Percentiles rank a stretch among this genome's conserved stretches.
These are phyloP conservation scores for Aureobasidium leucospermi DNA, from an alignment of 2,329 filamentous ascomycete species.

Conservation along the genomic window DNA sequence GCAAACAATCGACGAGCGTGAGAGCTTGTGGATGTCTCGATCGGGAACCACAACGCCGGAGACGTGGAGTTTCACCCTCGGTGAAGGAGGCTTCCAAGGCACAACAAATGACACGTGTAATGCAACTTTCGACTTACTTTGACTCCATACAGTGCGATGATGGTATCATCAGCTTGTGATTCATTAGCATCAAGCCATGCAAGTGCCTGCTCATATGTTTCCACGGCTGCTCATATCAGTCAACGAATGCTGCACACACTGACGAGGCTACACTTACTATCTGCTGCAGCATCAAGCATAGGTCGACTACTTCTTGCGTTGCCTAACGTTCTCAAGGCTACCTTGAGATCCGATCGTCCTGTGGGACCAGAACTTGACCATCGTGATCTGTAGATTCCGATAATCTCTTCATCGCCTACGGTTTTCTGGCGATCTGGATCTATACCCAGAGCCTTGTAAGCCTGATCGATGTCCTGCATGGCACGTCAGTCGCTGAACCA, in stretches of 20 bases:
- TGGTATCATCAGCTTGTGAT: slow-evolving; percentile 46
- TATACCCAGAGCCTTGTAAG: slow-evolving; percentile 55
- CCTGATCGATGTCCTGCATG: slow-evolving; percentile 43
- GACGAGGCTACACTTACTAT: slow-evolving; percentile 32
- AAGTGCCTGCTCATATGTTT: slow-evolving; percentile 58
- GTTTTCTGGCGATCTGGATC: slow-evolving; percentile 33
- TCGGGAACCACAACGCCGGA: not conserved
- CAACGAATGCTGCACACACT: not conserved
- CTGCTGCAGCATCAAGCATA: slow-evolving; percentile 52
- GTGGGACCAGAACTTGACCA: slow-evolving; percentile 6
- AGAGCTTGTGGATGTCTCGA: not conserved
- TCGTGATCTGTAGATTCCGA: slow-evolving; percentile 54
- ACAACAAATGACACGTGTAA: not conserved
- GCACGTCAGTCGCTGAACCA: not conserved
- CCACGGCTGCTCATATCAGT: slow-evolving; percentile 36
- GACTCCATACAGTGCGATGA: slow-evolving; percentile 49
- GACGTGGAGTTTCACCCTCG: not conserved
- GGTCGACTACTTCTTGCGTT: slow-evolving; percentile 48
- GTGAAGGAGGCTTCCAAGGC: not conserved
- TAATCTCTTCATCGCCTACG: slow-evolving; percentile 53
- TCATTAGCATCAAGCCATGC: slow-evolving; percentile 50
- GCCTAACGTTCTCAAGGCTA: slow-evolving; percentile 54
- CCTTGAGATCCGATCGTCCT: slow-evolving; percentile 44
- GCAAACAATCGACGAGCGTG: not conserved
- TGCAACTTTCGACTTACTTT: slow-evolving; percentile 38